A percentile compares a stretch with the other conserved stretches of the same genome.
Evolutionary conservation across 225 moss, liverwort and hornwort genomes (phyloP).

Genomic region (Anthoceros angustus): DNA sequence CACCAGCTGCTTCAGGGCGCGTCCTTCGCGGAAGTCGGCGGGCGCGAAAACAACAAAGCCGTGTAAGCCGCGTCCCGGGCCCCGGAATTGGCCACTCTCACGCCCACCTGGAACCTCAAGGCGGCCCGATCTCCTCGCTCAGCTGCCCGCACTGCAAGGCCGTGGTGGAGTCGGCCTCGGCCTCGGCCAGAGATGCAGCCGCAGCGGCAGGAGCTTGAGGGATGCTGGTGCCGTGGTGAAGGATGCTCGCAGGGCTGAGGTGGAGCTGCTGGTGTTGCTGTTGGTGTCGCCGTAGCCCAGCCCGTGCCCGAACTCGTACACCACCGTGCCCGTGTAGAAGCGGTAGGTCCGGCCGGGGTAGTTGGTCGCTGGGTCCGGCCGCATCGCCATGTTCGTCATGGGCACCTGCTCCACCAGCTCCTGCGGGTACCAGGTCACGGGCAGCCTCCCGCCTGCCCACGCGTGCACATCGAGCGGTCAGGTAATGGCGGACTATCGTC

Average conservation of each 20-base stretch:
- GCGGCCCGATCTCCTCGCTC: slow-evolving; percentile 11
- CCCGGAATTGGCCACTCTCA: slow-evolving; percentile 33
- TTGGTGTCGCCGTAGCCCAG: slow-evolving; percentile 49
- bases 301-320: slow-evolving; percentile 64
- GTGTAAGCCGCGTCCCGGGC: slow-evolving; percentile 26
- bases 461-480: too few relatives aligned
- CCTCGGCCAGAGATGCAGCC: not conserved
- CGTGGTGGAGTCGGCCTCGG: not conserved
- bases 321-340: slow-evolving; percentile 60
- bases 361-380: slow-evolving; percentile 34
- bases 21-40: slow-evolving; percentile 34
- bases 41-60: slow-evolving; percentile 35
- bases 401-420: slow-evolving; percentile 41
- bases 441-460: slow-evolving; percentile 52
- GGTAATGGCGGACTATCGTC: too few relatives aligned
- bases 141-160: not conserved
- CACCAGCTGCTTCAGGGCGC: slow-evolving; percentile 49
- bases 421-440: slow-evolving; percentile 72
- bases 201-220: not conserved
- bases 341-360: slow-evolving; percentile 74
- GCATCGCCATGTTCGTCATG: slow-evolving; percentile 87
- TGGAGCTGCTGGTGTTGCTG: slow-evolving; percentile 5
- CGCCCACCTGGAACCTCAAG: slow-evolving; percentile 22
- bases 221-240: not conserved
- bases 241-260: not conserved